These are phyloP conservation scores for Agroathelia rolfsii DNA, from an alignment of 1,284 basidiomycete genomes.

Conservation along the genomic window DNA sequence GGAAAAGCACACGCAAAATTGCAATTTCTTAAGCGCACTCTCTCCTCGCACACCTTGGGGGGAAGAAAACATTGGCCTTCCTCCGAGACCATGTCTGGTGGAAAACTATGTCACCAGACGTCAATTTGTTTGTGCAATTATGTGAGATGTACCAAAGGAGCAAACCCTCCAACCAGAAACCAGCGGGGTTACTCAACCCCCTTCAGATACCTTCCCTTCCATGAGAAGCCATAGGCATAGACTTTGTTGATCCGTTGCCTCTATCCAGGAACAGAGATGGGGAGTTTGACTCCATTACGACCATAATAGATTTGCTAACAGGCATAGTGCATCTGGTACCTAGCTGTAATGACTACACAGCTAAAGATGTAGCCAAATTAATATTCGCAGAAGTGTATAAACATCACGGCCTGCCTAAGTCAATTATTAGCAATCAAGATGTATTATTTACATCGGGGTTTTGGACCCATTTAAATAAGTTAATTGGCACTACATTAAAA, in stretches of 20 bases:
- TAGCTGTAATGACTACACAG: constrained; percentile 19
- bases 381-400: constrained; percentile 28
- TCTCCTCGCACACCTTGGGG: constrained; percentile 24
- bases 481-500: constrained; percentile 23
- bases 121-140: constrained; percentile 15
- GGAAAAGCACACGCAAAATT: constrained; percentile 18
- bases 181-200: constrained; percentile 23
- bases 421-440: constrained; percentile 32
- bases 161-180: constrained; percentile 22
- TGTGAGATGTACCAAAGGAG: constrained; percentile 21
- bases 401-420: constrained; percentile 28
- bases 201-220: constrained; percentile 21
- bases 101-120: constrained; percentile 20
- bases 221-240: constrained; percentile 30
- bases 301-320: constrained; percentile 26
- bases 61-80: constrained; percentile 21
- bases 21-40: constrained; percentile 24
- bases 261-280: constrained; percentile 20
- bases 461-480: constrained; percentile 27
- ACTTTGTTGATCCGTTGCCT: constrained; percentile 34
- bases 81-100: constrained; percentile 26
- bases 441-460: constrained; percentile 31
- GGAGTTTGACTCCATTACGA: constrained; percentile 25
- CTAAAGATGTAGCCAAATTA: constrained; percentile 28
- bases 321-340: constrained; percentile 27